Base-by-base conservation (phyloP, 2,329 filamentous ascomycete species). In the Pseudogymnoascus sp. region DNA sequence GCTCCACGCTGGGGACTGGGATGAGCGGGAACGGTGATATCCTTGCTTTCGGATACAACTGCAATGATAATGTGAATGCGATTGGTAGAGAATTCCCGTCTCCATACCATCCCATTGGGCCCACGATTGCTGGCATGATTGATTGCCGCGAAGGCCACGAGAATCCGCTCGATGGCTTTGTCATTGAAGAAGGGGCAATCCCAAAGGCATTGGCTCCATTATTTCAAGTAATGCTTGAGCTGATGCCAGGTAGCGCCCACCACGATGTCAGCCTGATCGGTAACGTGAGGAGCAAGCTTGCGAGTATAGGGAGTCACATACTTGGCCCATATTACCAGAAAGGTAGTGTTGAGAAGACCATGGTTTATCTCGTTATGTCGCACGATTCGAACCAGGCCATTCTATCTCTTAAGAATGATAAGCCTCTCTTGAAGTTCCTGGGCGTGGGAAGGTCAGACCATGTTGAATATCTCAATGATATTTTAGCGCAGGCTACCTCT, bases 1-100 rank as follows among this genome's bases (percentile, higher is more conserved):
- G 85, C 68, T 76, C 81, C 14, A 77, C 78, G 54, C 77, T 88
- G 7, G 85, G 85, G 4, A 78, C 79, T 64, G 80, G 81, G 64
- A 87, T 87, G 80, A 85, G 83, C 68, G 86, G 86, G 2, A 89
- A 89, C 68, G 86, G 86, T 2, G 86, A 89, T 67, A 85, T 88
- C 69, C 72, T 89, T 14, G 82, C 81, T 2, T 89, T 88, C 72
- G 85, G 82, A 2, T 88, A 87, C 71, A 86, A 88, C 71, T 84
- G 80, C 1, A 77, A 87, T 45, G 74, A 81, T 4, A 74, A 79
- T 13, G 81, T 83, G 45, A 87, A 88, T 69, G 78, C 79, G 14
- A 79, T 88, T 60, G 86, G 84, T 6, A 77, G 75, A 11, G 73
- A 79, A 1, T 74, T 75, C n/a, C 81, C 83, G 2, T 78, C 78